phyloP scores from a whole-genome alignment of 805 yeast genomes.

The Sugiyamaella chiloensis region DNA sequence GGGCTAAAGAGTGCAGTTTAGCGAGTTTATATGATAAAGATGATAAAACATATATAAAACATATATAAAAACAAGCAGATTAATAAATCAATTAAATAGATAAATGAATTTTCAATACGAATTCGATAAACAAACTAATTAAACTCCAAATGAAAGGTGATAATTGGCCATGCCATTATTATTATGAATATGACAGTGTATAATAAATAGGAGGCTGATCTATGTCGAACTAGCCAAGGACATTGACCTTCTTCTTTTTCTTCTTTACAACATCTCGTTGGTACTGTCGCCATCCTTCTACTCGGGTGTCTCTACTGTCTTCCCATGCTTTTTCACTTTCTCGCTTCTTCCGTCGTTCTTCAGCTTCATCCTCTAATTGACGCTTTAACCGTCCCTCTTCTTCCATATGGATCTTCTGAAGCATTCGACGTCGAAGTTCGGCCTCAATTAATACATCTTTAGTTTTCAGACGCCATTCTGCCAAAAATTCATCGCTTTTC shows the following conservation, averaged over 20 bases:
- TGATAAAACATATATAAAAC: too few relatives aligned
- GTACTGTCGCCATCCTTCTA: constrained; percentile 57
- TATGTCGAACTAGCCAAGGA: constrained; percentile 37
- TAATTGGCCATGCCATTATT: too few relatives aligned
- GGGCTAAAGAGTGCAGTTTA: too few relatives aligned
- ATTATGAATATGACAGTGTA: too few relatives aligned
- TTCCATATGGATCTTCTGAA: constrained; percentile 40
- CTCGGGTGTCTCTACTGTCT: constrained; percentile 53
- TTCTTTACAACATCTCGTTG: constrained; percentile 44
- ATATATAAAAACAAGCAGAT: neutral
- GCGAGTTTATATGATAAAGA: too few relatives aligned
- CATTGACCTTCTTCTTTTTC: constrained; percentile 42
- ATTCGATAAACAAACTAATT: too few relatives aligned
- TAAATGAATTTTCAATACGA: neutral
- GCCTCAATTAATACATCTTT: constrained; percentile 45
- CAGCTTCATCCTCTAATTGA: constrained; percentile 34
- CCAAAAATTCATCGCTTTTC: constrained; percentile 36
- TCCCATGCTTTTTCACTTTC: constrained; percentile 57
- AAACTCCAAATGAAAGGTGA: too few relatives aligned
- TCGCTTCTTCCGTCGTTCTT: constrained; percentile 35
- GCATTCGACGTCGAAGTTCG: constrained; percentile 44
- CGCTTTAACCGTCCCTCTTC: constrained; percentile 40
- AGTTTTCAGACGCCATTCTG: constrained; percentile 43
- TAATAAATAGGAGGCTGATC: too few relatives aligned
- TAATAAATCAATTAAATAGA: neutral